Evolutionary conservation across 768 basidiomycete genomes (phyloP), one percentile per base, ranked within the genome.

Genomic region (Suillus subluteus): DNA sequence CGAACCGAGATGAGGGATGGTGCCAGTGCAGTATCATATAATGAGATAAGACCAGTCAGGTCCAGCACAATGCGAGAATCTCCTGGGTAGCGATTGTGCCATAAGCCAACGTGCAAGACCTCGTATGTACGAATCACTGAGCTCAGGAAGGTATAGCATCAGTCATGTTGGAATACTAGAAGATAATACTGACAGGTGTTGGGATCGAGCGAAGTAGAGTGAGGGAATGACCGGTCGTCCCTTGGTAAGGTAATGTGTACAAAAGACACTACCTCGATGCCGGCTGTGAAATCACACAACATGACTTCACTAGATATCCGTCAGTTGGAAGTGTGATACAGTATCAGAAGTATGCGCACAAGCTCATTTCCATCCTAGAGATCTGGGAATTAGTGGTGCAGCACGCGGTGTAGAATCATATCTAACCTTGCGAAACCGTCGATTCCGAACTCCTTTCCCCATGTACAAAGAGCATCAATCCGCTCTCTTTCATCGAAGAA

Each of bases 291-390:
- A 67, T 84, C 76, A 67, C 84, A 85, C 12, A 84, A 73, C 79
- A 84, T 82, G 13, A 83, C 72, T 71, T 86, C 85, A 63, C 83
- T 84, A 48, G n/a, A 65, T 16, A 2, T 26, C n/a, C 43, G 4
- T 65, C 16, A 65, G 4, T 26, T 13, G 6, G 21, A 40, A 18
- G 12, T 6, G 16, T 9, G 16, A 66, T 2, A 26, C 13, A 4
- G 16, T 18, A 18, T 0, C 3, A 12, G 62, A 32, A 46, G 35
- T 12, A 18, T 26, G 74, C 82, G 70, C 67, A 84, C 83, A 86
- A 83, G 68, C 82, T 78, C 78, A 81, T 80, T 76, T 84, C 81
- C 83, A 84, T 83, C 67, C 81, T 83, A 44, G 15, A 62, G 3
- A 26, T 15, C 12, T 26, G 13, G 15, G 37, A 38, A 15, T 8